Conservation (phyloP, 2,329 filamentous ascomycete genomes). For the Diaporthe citrichinensis region DNA sequence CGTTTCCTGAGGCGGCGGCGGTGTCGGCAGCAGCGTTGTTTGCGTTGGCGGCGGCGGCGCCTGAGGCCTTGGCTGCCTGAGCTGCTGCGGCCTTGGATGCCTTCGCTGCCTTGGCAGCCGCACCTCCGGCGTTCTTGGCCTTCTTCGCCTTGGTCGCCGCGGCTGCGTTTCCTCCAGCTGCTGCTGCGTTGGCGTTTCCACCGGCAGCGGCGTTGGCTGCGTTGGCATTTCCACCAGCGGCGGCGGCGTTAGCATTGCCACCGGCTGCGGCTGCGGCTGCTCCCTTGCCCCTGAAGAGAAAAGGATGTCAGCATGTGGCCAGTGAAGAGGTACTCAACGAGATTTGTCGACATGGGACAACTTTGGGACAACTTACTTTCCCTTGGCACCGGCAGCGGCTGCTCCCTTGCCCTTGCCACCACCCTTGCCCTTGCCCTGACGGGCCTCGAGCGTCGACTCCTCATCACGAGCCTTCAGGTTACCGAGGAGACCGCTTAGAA, state of each 20-base stretch:
- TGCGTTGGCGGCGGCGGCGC: slow-evolving; percentile 46
- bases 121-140: background rate
- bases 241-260: slow-evolving; percentile 2
- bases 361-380: slow-evolving; percentile 1
- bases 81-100: slow-evolving; percentile 26
- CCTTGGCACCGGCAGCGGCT: background rate
- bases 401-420: slow-evolving; percentile 11
- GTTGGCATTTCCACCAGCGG: slow-evolving; percentile 7
- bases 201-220: background rate
- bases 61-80: slow-evolving; percentile 13
- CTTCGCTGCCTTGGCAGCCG: background rate
- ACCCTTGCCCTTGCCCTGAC: slow-evolving; percentile 22
- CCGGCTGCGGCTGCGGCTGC: background rate
- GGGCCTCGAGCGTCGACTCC: background rate
- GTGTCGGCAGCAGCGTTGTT: slow-evolving; percentile 59
- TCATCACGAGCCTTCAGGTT: slow-evolving; percentile 21
- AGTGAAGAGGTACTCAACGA: background rate
- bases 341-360: background rate
- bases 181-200: slow-evolving; percentile 46
- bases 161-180: slow-evolving; percentile 50
- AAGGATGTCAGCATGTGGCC: background rate
- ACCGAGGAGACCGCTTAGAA: slow-evolving; percentile 16
- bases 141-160: slow-evolving; percentile 5
- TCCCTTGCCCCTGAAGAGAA: background rate
- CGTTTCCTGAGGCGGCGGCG: slow-evolving; percentile 62